Conservation (phyloP, 2,329 filamentous ascomycete genomes). For the Fusarium buxicola region DNA sequence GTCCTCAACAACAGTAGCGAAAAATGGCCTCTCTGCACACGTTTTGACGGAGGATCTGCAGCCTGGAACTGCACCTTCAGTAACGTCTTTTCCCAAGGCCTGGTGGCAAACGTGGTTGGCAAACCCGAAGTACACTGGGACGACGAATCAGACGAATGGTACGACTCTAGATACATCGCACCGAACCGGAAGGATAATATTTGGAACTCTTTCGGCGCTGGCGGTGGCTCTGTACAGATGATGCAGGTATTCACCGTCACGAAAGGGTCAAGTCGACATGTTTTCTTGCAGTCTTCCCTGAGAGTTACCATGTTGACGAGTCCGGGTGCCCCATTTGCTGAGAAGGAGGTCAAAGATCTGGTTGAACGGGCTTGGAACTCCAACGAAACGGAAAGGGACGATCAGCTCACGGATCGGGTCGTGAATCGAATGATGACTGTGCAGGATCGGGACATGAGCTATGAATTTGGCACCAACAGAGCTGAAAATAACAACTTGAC, state of each 20-base stretch:
- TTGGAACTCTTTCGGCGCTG: constrained; percentile 23
- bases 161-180: constrained; percentile 21
- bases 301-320: constrained; percentile 27
- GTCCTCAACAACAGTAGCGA: background rate
- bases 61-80: constrained; percentile 34
- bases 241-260: constrained; percentile 34
- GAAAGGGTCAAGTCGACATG: constrained; percentile 18
- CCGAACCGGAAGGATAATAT: constrained; percentile 32
- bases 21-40: background rate
- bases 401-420: constrained; percentile 8
- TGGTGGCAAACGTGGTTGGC: background rate
- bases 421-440: constrained; percentile 21
- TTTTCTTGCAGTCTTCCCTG: constrained; percentile 13
- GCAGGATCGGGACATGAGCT: constrained; percentile 12
- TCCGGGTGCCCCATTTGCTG: background rate
- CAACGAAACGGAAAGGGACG: constrained; percentile 10
- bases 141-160: background rate
- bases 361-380: constrained; percentile 18
- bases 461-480: constrained; percentile 15
- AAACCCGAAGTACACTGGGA: constrained; percentile 32
- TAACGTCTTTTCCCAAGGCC: background rate
- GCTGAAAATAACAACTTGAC: constrained; percentile 6
- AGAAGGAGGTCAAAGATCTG: constrained; percentile 10
- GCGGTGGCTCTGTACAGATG: constrained; percentile 29
- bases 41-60: background rate